Evolutionary conservation across 768 basidiomycete genomes (phyloP), one percentile per base, ranked within the genome.

Genomic region (Suillus luteus): DNA sequence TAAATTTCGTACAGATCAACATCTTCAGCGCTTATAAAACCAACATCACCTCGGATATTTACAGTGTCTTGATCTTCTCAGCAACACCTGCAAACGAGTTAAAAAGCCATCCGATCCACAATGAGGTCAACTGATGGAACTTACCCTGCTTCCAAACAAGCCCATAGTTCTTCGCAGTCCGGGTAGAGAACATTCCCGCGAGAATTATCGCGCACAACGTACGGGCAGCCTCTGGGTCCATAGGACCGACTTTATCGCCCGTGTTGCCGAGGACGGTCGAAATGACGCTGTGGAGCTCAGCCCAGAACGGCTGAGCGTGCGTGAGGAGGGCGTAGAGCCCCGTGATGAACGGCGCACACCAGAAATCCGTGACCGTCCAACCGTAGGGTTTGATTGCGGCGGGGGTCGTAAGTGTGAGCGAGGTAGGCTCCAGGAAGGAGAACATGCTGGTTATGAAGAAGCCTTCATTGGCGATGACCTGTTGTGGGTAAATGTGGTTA

Each of bases 291-390:
- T 89, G 86, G 51, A 82, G 61, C 31, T 89, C 85, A 0, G 83
- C 85, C 89, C 88, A 95, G 75, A 91, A 90, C 0, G 93, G 91
- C 72, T 96, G 93, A 2, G 92, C 88, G 65, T 95, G 92, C 15
- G 93, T 94, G 60, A 95, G 82, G 62, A 88, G 83, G 61, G 94
- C 88, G 71, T 92, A 95, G 12, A 95, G 72, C 1, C 81, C 90
- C 15, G 93, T 93, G 69, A 88, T 78, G 67, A 88, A 76, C 6
- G 92, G 88, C 10, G 95, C 93, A 75, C 86, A 86, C 94, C 95
- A 96, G 33, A 95, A 74, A 72, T 96, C 95, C 0, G 86, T 83
- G 31, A 88, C 86, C 46, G 87, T 90, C 94, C 95, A 96, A 12
- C 95, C 95, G 62, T 89, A 89, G 0, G 91, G 83, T 61, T 81